phyloP scores from a whole-genome alignment of 352 stramenopile species.

The Globisporangium spiculum region DNA sequence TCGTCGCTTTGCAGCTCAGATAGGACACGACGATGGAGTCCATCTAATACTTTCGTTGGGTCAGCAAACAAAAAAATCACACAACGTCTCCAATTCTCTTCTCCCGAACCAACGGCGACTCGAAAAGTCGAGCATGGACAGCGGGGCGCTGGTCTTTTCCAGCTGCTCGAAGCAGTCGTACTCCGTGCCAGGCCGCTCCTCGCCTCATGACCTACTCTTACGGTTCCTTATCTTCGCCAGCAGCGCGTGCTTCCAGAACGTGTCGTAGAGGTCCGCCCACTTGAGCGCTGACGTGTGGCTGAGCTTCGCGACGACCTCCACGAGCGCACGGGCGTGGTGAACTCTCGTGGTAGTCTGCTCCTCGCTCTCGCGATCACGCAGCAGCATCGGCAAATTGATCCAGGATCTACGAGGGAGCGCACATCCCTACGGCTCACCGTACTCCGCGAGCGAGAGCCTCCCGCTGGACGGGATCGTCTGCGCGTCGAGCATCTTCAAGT shows the following conservation, averaged over 20 bases:
- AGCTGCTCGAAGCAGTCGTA: constrained; percentile 4
- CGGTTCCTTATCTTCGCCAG: too few relatives aligned
- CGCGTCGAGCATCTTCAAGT: too few relatives aligned
- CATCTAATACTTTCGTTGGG: background rate
- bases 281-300: background rate
- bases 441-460: too few relatives aligned
- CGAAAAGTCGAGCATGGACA: background rate
- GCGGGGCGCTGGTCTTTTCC: background rate
- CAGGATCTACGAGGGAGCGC: too few relatives aligned
- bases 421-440: too few relatives aligned
- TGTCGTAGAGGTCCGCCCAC: constrained; percentile 1
- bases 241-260: constrained; percentile 2
- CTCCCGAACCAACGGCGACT: too few relatives aligned
- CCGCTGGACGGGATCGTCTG: too few relatives aligned
- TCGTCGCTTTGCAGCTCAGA: background rate
- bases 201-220: background rate
- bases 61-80: too few relatives aligned
- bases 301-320: background rate
- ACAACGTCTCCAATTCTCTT: too few relatives aligned
- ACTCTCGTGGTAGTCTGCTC: too few relatives aligned
- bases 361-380: too few relatives aligned
- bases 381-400: too few relatives aligned
- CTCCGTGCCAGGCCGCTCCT: background rate
- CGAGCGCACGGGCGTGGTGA: background rate
- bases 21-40: background rate